phyloP scores from a whole-genome alignment of 2,329 filamentous ascomycete species.

The Hysterium pulicare region DNA sequence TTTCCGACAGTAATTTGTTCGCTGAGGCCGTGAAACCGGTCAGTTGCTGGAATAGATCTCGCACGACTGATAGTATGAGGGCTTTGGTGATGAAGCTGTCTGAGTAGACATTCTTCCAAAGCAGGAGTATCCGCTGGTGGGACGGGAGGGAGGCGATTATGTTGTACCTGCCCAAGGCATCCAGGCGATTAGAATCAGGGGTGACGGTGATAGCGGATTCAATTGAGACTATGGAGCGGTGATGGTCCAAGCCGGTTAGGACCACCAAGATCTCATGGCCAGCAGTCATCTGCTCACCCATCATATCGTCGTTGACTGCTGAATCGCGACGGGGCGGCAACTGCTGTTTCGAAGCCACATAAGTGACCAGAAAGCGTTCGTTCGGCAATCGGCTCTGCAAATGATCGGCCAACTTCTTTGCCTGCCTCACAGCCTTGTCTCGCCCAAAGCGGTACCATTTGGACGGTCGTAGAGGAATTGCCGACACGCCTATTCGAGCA shows the following conservation, averaged over 20 bases:
- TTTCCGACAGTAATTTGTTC: conserved; percentile 3
- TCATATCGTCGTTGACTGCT: no score
- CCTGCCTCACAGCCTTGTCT: conserved; percentile 1
- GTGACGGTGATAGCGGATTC: conserved; percentile 1
- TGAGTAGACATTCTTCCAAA: background rate
- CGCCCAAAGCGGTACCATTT: conserved; percentile 6
- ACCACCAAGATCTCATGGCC: no score
- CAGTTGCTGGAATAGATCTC: conserved; percentile 1
- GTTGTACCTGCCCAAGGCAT: conserved; percentile 3
- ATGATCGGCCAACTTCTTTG: background rate
- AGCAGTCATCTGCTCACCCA: no score
- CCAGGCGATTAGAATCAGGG: background rate
- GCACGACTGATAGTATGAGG: conserved; percentile 1
- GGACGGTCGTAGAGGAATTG: conserved; percentile 3
- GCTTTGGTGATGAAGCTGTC: background rate
- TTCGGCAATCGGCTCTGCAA: conserved; percentile 5
- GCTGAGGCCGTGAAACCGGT: background rate
- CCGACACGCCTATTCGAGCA: background rate
- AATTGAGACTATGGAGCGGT: background rate
- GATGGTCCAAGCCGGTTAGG: conserved; percentile 1
- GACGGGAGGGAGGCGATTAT: conserved; percentile 4
- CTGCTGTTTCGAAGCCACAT: background rate
- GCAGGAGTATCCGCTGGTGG: background rate
- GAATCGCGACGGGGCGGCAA: no score
- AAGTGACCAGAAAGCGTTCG: conserved; percentile 7